Percentiles rank a stretch among this genome's conserved stretches.
Conservation (phyloP, 129 eudicot species). For the Pittosporum tobira region DNA sequence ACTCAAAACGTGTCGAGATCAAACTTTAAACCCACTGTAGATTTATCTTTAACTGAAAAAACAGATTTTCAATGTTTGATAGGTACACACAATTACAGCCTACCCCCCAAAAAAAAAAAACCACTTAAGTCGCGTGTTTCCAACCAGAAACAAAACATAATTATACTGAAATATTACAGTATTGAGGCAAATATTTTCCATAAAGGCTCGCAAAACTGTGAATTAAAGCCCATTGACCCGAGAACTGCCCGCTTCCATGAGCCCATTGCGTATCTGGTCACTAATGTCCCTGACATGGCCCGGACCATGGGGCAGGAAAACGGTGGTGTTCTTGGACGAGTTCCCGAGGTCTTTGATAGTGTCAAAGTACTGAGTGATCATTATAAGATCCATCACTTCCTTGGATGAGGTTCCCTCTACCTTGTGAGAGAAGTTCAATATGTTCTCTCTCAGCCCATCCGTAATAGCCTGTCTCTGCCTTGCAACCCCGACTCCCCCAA, state of each 20-base stretch:
- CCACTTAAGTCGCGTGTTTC: neutral
- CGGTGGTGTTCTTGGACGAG: conserved; percentile 83
- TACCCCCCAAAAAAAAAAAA: too few relatives aligned
- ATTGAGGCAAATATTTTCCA: neutral
- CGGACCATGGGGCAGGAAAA: conserved; percentile 96
- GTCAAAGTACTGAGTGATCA: conserved; percentile 96
- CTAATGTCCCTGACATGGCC: conserved; percentile 86
- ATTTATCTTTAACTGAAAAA: too few relatives aligned
- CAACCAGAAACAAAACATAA: neutral
- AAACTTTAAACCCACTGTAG: too few relatives aligned
- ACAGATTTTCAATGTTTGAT: too few relatives aligned
- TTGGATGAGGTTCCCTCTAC: conserved; percentile 82
- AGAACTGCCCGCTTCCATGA: conserved; percentile 71
- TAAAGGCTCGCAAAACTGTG: neutral
- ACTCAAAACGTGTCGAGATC: too few relatives aligned
- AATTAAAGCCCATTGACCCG: conserved; percentile 10
- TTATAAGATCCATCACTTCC: conserved; percentile 94
- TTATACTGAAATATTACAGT: neutral
- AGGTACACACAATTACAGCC: too few relatives aligned
- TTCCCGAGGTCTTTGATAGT: conserved; percentile 89
- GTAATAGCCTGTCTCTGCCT: conserved; percentile 97
- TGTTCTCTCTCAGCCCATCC: conserved; percentile 87
- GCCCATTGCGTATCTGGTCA: conserved; percentile 83
- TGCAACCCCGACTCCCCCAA: conserved; percentile 98
- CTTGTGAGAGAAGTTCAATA: conserved; percentile 75